phyloP scores from a whole-genome alignment of 2,329 filamentous ascomycete genomes.

The Passalora sequoiae region DNA sequence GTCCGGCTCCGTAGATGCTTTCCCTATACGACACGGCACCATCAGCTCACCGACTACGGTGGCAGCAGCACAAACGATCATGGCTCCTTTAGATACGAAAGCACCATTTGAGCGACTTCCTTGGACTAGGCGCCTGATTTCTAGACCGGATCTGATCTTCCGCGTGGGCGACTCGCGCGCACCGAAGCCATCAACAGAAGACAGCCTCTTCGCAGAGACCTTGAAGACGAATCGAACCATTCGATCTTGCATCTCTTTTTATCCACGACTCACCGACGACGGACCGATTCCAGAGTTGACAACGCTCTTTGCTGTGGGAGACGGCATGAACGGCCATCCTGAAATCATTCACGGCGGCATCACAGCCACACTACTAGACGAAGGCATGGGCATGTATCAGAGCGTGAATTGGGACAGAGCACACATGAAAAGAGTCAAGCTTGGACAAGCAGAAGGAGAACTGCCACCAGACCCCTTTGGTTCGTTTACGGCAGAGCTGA shows the following conservation, averaged over 20 bases:
- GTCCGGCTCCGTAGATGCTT: too few relatives aligned
- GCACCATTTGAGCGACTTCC: slow-evolving; percentile 31
- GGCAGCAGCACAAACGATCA: too few relatives aligned
- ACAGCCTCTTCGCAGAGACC: slow-evolving; percentile 51
- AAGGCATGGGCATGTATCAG: slow-evolving; percentile 51
- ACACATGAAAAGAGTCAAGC: slow-evolving; percentile 8
- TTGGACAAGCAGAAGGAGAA: slow-evolving; percentile 22
- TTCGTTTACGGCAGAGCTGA: slow-evolving; percentile 51
- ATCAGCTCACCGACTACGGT: too few relatives aligned
- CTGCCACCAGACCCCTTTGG: slow-evolving; percentile 21
- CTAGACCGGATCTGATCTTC: slow-evolving; percentile 36
- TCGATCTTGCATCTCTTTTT: slow-evolving; percentile 41
- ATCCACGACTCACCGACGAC: slow-evolving; percentile 35
- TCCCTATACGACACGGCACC: too few relatives aligned
- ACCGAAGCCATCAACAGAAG: slow-evolving; percentile 41
- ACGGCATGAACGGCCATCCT: slow-evolving; percentile 51
- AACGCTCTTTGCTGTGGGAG: slow-evolving; percentile 44
- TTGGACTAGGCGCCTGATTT: slow-evolving; percentile 30
- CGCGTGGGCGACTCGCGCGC: slow-evolving; percentile 36
- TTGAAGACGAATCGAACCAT: slow-evolving; percentile 51
- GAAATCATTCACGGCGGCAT: slow-evolving; percentile 55
- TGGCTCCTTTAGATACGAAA: slow-evolving; percentile 24
- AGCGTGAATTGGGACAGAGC: slow-evolving; percentile 37
- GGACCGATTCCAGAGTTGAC: slow-evolving; percentile 30
- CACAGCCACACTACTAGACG: slow-evolving; percentile 55